phyloP scores from a whole-genome alignment of 352 stramenopile species.

The Phytophthora niederhauseri region DNA sequence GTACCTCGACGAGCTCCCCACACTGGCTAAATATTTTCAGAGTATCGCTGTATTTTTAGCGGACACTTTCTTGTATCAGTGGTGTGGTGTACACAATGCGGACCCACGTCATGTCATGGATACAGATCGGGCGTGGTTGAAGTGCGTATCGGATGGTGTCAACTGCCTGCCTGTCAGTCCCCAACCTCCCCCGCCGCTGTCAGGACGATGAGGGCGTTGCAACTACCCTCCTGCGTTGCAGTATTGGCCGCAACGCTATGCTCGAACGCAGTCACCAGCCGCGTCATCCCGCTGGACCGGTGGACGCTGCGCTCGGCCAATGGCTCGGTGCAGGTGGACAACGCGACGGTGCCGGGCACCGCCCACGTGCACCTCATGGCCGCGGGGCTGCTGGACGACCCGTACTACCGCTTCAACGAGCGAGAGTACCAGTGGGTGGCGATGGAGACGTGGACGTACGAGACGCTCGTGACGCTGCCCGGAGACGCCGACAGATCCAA shows the following conservation, averaged over 20 bases:
- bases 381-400: conserved; percentile 63
- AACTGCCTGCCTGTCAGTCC: conserved; percentile 6
- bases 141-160: conserved; percentile 8
- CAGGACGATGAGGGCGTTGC: conserved; percentile 1
- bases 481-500: neutral
- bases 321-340: conserved; percentile 57
- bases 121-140: conserved; percentile 21
- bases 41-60: conserved; percentile 9
- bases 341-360: conserved; percentile 65
- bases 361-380: conserved; percentile 75
- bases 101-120: neutral
- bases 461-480: conserved; percentile 50
- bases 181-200: conserved; percentile 3
- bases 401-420: conserved; percentile 81
- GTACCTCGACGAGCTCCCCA: neutral
- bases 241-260: conserved; percentile 6
- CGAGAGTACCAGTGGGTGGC: conserved; percentile 69
- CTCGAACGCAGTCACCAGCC: conserved; percentile 3
- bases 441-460: conserved; percentile 76
- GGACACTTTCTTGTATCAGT: conserved; percentile 2
- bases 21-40: neutral
- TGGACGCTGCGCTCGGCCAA: conserved; percentile 67
- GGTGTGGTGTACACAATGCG: conserved; percentile 3
- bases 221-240: neutral
- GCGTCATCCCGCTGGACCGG: conserved; percentile 39